Evolutionary conservation across 2,329 filamentous ascomycete species (phyloP), one percentile per base, ranked within the genome.

Genomic region (Ceratocystis lukuohia): DNA sequence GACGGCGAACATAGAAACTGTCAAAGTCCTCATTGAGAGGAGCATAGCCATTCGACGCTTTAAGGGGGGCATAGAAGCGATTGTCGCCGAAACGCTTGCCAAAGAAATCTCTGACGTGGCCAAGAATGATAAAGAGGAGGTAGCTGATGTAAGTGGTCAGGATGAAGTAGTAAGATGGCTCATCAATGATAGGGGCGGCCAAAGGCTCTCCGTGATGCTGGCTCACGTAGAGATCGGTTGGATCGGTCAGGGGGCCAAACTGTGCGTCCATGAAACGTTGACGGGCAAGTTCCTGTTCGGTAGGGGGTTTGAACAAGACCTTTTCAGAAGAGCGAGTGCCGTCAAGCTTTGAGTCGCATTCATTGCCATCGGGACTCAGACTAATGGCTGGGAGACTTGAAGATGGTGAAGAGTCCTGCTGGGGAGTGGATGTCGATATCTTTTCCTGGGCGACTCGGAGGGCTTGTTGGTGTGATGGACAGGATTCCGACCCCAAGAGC

Each of bases 111-210:
- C 93, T 87, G 68, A 96, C 86, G 74, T 99, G 94, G 66, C 94
- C 94, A 70, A 96, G 92, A 70, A 94, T 85, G 74, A 99, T 97
- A 72, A 99, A 84, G 71, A 97, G 87, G 70, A 99, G 83, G 76
- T 99, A 99, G 78, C 91, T 96, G 77, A 99, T 90, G 80, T 99
- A 99, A 72, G 94, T 99, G 45, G 94, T 97, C 71, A 99, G 83
- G 72, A 99, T 85, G 78, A 89, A 96, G 80, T 92, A 97, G 79
- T 96, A 97, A 20, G 93, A 91, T 53, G 94, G 93, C 75, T 96
- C 93, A 73, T 99, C 94, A 74, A 96, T 90, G 68, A 97, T 80
- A 4, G 93, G 92, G 46, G 91, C 84, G 59, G 86, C 85, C 67
- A 97, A 88, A 48, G 87, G 84, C 71, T 86, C 84, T 71, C 92